A percentile compares a stretch with the other conserved stretches of the same genome.
Evolutionary conservation across 1,284 basidiomycete species (phyloP).

Genomic region (Neonothopanus nambi): DNA sequence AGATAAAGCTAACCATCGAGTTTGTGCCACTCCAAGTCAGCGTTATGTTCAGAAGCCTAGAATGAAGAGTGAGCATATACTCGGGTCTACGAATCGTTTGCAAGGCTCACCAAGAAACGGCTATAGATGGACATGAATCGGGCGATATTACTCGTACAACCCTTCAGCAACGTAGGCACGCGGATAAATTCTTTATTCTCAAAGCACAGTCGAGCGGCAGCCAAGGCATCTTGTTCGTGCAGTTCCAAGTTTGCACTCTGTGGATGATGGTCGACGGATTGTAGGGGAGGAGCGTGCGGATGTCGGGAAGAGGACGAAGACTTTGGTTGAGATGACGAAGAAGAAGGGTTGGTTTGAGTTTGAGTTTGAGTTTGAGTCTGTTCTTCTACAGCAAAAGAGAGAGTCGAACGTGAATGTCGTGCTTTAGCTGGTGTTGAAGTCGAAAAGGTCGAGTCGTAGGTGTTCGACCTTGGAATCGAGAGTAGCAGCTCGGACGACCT

Average conservation of each 20-base stretch:
- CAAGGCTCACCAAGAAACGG: conserved; percentile 6
- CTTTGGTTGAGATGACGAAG: not conserved
- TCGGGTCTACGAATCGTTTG: too few relatives aligned
- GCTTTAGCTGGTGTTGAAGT: conserved; percentile 11
- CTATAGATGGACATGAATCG: conserved; percentile 9
- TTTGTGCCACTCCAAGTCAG: conserved; percentile 15
- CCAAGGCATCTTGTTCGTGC: conserved; percentile 5
- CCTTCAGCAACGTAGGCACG: conserved; percentile 1
- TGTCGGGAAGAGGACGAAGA: conserved; percentile 3
- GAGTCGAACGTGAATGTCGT: not conserved
- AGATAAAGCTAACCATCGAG: conserved; percentile 5
- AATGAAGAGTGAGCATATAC: not conserved
- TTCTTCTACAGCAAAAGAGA: conserved; percentile 7
- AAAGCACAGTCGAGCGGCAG: conserved; percentile 6
- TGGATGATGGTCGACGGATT: not conserved
- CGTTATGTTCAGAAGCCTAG: conserved; percentile 9
- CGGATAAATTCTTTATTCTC: conserved; percentile 11
- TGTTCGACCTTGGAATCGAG: conserved; percentile 10
- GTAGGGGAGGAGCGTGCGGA: conserved; percentile 12
- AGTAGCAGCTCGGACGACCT: conserved; percentile 16
- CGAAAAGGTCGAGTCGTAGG: conserved; percentile 1
- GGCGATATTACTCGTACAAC: conserved; percentile 9
- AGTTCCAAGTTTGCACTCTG: not conserved
- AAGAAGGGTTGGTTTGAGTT: too few relatives aligned
- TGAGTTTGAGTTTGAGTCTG: conserved; percentile 4